These are phyloP conservation scores for Arthrobotrys conoides DNA, from an alignment of 2,329 filamentous ascomycete species.

Conservation along the genomic window DNA sequence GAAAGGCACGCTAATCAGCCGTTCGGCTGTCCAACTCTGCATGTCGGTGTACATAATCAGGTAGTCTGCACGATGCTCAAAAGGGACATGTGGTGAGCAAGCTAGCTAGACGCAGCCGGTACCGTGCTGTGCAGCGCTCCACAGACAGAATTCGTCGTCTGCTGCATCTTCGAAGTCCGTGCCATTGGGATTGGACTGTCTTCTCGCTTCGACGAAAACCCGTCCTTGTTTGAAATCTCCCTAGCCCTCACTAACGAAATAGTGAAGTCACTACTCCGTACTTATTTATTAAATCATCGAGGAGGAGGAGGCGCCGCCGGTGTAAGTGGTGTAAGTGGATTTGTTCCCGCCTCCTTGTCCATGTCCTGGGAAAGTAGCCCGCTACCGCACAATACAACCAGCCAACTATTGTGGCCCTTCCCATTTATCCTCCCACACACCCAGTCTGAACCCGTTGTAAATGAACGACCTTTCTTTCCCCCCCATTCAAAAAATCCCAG, in stretches of 20 bases:
- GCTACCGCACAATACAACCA: constrained; percentile 39
- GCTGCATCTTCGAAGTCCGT: constrained; percentile 43
- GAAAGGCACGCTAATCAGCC: constrained; percentile 57
- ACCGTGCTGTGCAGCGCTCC: constrained; percentile 22
- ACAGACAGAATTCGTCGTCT: constrained; percentile 24
- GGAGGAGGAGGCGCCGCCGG: constrained; percentile 31
- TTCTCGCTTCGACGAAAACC: constrained; percentile 25
- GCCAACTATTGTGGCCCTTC: constrained; percentile 33
- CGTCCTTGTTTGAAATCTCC: constrained; percentile 22
- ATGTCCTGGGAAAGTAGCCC: constrained; percentile 39
- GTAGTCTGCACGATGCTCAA: constrained; percentile 35
- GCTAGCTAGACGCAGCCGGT: constrained; percentile 20
- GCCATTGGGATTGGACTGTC: constrained; percentile 40
- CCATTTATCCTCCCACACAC: constrained; percentile 50
- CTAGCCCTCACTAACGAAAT: constrained; percentile 2
- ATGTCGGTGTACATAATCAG: constrained; percentile 46
- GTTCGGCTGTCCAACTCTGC: constrained; percentile 49
- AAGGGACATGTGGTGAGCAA: constrained; percentile 16
- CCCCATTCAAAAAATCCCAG: constrained; percentile 37
- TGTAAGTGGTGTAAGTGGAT: constrained; percentile 28
- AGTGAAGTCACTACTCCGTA: constrained; percentile 16
- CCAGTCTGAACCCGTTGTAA: constrained; percentile 38
- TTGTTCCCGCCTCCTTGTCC: constrained; percentile 58
- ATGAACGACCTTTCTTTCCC: constrained; percentile 41
- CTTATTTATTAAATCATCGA: constrained; percentile 22